phyloP scores from a whole-genome alignment of 2,329 filamentous ascomycete genomes.

The Fusarium pseudograminearum region DNA sequence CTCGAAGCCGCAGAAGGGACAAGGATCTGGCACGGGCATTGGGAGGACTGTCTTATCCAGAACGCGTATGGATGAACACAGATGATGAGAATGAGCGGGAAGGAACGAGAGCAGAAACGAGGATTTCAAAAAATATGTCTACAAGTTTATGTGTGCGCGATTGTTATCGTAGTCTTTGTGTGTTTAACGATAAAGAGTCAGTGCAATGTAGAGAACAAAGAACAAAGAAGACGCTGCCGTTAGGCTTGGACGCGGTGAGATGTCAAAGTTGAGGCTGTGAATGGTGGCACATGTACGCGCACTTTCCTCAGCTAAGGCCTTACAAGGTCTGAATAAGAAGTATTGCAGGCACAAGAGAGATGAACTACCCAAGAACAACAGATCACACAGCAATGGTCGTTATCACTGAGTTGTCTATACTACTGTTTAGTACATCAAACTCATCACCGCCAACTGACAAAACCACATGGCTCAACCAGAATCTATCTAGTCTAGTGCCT shows the following conservation, averaged over 20 bases:
- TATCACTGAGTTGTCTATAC: background rate
- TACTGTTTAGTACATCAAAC: background rate
- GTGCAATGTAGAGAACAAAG: constrained; percentile 19
- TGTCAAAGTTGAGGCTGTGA: constrained; percentile 37
- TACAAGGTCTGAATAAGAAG: background rate
- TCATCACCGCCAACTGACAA: constrained; percentile 12
- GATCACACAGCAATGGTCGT: background rate
- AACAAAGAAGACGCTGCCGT: background rate
- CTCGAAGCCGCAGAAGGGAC: constrained; percentile 55
- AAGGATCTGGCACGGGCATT: constrained; percentile 34
- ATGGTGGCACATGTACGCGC: constrained; percentile 29
- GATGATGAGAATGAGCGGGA: background rate
- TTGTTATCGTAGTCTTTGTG: constrained; percentile 1
- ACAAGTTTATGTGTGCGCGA: background rate
- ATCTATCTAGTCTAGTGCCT: background rate
- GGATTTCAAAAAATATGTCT: background rate
- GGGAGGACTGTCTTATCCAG: constrained; percentile 3
- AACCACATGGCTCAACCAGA: constrained; percentile 19
- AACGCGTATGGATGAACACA: background rate
- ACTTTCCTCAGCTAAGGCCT: background rate
- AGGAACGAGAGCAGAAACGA: background rate
- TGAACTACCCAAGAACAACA: background rate
- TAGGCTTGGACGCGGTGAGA: constrained; percentile 22
- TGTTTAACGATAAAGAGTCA: constrained; percentile 5
- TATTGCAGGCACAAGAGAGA: too few species aligned